A percentile compares a stretch with the other conserved stretches of the same genome.
These are phyloP conservation scores for Xylariales sp. DNA, from an alignment of 2,329 filamentous ascomycete species.

Conservation along the genomic window DNA sequence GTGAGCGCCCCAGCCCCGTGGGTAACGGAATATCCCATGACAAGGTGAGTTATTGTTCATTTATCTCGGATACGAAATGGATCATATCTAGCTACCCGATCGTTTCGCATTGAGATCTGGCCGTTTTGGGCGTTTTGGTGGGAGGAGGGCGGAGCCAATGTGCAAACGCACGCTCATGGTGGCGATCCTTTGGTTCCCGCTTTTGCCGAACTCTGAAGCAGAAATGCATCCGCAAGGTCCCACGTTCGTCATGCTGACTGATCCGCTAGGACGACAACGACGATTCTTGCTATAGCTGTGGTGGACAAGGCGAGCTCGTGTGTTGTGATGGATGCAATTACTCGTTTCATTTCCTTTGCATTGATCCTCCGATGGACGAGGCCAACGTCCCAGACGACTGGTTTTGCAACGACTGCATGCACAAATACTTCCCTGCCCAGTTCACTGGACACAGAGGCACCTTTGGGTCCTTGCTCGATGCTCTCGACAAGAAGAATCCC, in stretches of 20 bases:
- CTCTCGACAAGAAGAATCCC: slow-evolving; percentile 64
- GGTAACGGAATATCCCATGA: slow-evolving; percentile 49
- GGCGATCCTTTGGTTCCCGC: slow-evolving; percentile 22
- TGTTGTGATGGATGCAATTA: slow-evolving; percentile 91
- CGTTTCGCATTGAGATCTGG: neutral
- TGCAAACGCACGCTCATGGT: slow-evolving; percentile 7
- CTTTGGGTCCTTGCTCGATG: slow-evolving; percentile 60
- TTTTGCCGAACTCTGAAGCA: slow-evolving; percentile 32
- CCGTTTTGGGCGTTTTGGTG: slow-evolving; percentile 1
- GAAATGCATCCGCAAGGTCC: slow-evolving; percentile 19
- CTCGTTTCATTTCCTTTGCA: slow-evolving; percentile 85
- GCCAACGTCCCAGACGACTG: slow-evolving; percentile 67
- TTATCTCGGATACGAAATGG: neutral
- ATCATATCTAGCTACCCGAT: neutral
- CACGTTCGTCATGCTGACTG: slow-evolving; percentile 29
- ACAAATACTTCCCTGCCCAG: slow-evolving; percentile 39
- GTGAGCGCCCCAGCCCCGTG: slow-evolving; percentile 59
- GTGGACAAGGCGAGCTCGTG: slow-evolving; percentile 76
- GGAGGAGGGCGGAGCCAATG: slow-evolving; percentile 9
- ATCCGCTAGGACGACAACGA: slow-evolving; percentile 66
- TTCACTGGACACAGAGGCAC: slow-evolving; percentile 44
- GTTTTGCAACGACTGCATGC: slow-evolving; percentile 73
- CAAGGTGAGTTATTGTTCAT: slow-evolving; percentile 41
- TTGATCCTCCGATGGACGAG: slow-evolving; percentile 71
- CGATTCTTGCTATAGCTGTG: slow-evolving; percentile 84